Evolutionary conservation across 139 green algal genomes (phyloP).

Genomic region (Chlamydomonas schloesseri): DNA sequence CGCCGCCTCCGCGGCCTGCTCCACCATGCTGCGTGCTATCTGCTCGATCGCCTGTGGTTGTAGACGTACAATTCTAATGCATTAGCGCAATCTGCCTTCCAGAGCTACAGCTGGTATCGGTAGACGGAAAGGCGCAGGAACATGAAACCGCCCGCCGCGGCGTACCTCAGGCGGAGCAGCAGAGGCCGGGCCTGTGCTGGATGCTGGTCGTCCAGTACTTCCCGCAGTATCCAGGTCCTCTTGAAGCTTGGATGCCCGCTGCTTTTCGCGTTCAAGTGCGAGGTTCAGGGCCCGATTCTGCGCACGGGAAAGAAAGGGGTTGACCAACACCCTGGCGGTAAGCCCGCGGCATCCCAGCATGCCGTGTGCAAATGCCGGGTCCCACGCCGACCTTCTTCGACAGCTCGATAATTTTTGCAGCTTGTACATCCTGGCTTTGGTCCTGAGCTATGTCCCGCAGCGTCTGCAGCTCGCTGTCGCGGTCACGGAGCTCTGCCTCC

Average conservation of each 20-base stretch:
- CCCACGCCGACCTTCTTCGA: conserved; percentile 63
- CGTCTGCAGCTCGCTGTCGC: background rate
- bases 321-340: background rate
- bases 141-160: background rate
- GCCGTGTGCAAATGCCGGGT: background rate
- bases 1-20: conserved; percentile 54
- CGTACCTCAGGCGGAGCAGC: background rate
- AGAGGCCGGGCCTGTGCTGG: background rate
- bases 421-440: conserved; percentile 62
- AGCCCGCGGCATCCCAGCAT: background rate
- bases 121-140: too few relatives aligned
- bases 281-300: conserved; percentile 63
- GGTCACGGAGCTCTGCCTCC: background rate
- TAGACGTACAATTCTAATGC: too few relatives aligned
- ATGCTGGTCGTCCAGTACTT: background rate
- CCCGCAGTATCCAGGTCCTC: conserved; percentile 20
- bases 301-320: background rate
- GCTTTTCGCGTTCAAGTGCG: conserved; percentile 62
- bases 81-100: too few relatives aligned
- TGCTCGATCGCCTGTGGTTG: conserved; percentile 51
- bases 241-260: conserved; percentile 51
- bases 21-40: conserved; percentile 53
- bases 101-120: too few relatives aligned
- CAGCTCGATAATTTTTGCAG: conserved; percentile 71
- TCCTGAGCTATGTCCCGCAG: conserved; percentile 41